Base-by-base conservation (phyloP, 2,329 filamentous ascomycete genomes). In the Lizonia empirigonia region DNA sequence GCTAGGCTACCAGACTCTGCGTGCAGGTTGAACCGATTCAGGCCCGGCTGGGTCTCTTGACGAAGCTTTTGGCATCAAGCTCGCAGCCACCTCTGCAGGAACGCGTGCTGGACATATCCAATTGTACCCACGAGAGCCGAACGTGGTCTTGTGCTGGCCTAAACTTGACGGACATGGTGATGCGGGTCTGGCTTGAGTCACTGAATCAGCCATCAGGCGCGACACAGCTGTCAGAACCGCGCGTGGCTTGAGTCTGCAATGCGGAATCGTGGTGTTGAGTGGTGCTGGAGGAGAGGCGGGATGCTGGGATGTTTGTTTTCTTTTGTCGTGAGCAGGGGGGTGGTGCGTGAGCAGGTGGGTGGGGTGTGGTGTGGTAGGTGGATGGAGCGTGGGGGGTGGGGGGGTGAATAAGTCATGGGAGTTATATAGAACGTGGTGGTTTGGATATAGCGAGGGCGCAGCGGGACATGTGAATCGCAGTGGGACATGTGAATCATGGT, bases 51-150 rank as follows among this genome's bases (percentile, higher is more conserved):
- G 27, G 49, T 12, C n/a, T 9, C 24, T 9, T 44, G 27, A 22
- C n/a, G 18, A 24, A 38, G 42, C 33, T 42, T 46, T 39, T 10
- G 33, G 33, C 7, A 27, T 52, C 12, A 12, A 33, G 32, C 33
- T 36, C 10, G 37, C 33, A 49, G 42, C 52, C 53, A 49, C 50
- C 44, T 35, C 54, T 59, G 58, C 58, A 60, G 54, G 55, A 44
- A 58, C 55, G 33, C 46, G 33, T 27, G 32, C 45, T 42, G 49
- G 36, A 23, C 44, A 47, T 24, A 22, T 32, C 48, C 49, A 30
- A 34, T 40, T 33, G 10, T 16, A 35, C 16, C 18, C 39, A 38
- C 16, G n/a, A 9, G 6, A 26, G 22, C 38, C 40, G n/a, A 7
- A 60, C 16, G 7, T 4, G 23, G 50, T 39, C 8, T 60, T 56